These are phyloP conservation scores for Luffa aegyptiaca DNA, from an alignment of 306 rosid genomes.

Conservation along the genomic window DNA sequence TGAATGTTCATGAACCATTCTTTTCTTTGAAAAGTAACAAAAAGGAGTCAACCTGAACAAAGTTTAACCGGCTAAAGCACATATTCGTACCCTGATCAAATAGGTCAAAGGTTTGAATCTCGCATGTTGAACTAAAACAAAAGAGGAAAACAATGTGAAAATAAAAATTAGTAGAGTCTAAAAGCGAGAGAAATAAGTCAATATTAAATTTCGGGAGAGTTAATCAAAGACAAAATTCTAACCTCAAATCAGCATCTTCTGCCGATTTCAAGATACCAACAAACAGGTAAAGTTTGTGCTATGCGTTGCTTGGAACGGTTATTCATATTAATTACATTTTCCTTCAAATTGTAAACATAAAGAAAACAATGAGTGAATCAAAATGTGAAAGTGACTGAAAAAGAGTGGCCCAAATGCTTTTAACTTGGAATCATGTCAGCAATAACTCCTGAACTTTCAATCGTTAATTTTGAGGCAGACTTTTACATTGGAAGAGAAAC, in stretches of 20 bases:
- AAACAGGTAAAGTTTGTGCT: background rate
- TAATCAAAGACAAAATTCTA: background rate
- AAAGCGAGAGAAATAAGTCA: background rate
- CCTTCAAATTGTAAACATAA: background rate
- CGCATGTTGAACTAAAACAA: too few species aligned
- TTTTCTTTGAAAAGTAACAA: too few species aligned
- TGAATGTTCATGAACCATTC: too few species aligned
- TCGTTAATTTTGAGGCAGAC: conserved; percentile 9
- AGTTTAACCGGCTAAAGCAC: too few species aligned
- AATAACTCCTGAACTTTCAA: background rate
- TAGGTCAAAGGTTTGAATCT: too few species aligned
- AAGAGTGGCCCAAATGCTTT: background rate
- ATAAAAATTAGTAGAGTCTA: background rate
- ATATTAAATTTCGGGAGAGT: background rate
- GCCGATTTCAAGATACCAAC: background rate
- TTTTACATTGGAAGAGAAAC: background rate
- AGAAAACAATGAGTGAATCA: background rate
- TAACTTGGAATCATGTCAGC: background rate
- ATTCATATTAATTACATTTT: background rate
- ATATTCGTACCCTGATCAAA: too few species aligned
- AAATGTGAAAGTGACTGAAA: conserved; percentile 1
- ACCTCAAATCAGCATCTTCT: background rate
- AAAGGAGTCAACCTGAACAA: too few species aligned
- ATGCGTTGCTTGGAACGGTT: background rate
- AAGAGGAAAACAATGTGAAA: background rate